Percentiles rank a stretch among this genome's conserved stretches.
Conservation (phyloP, 2,329 filamentous ascomycete genomes). For the Fusarium fracticaudum region DNA sequence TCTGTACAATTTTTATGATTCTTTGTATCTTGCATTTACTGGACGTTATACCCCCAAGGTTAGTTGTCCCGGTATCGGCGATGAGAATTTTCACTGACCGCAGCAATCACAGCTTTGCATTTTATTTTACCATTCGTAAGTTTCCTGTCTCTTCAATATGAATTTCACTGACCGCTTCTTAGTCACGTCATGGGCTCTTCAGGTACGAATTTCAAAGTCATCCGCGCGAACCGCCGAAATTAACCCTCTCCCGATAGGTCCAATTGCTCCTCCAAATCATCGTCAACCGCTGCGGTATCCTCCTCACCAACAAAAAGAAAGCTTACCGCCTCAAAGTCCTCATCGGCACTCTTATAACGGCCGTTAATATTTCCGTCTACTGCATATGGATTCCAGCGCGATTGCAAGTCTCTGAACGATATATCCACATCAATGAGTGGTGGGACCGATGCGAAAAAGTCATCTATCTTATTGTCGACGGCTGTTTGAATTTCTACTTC, state of each 20-base stretch:
- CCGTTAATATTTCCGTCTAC: slow-evolving; percentile 42
- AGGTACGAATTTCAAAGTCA: slow-evolving; percentile 13
- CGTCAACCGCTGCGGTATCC: slow-evolving; percentile 40
- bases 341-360: slow-evolving; percentile 36
- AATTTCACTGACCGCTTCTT: not conserved
- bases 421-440: slow-evolving; percentile 40
- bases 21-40: slow-evolving; percentile 45
- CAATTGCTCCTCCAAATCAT: slow-evolving; percentile 43
- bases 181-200: slow-evolving; percentile 44
- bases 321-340: slow-evolving; percentile 34
- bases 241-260: slow-evolving; percentile 13
- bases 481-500: slow-evolving; percentile 38
- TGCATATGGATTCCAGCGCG: slow-evolving; percentile 42
- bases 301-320: slow-evolving; percentile 30
- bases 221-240: not conserved
- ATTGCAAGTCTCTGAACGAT: slow-evolving; percentile 36
- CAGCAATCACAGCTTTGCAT: slow-evolving; percentile 36
- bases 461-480: slow-evolving; percentile 43
- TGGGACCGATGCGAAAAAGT: slow-evolving; percentile 44
- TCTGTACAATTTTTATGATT: slow-evolving; percentile 54
- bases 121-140: slow-evolving; percentile 44
- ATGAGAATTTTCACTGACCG: not conserved
- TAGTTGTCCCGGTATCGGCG: not conserved
- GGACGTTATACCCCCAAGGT: slow-evolving; percentile 41
- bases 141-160: fast-evolving